Evolutionary conservation across 495 filamentous ascomycete species (phyloP), one percentile per base, ranked within the genome.

Genomic region (Penicillium lagena): DNA sequence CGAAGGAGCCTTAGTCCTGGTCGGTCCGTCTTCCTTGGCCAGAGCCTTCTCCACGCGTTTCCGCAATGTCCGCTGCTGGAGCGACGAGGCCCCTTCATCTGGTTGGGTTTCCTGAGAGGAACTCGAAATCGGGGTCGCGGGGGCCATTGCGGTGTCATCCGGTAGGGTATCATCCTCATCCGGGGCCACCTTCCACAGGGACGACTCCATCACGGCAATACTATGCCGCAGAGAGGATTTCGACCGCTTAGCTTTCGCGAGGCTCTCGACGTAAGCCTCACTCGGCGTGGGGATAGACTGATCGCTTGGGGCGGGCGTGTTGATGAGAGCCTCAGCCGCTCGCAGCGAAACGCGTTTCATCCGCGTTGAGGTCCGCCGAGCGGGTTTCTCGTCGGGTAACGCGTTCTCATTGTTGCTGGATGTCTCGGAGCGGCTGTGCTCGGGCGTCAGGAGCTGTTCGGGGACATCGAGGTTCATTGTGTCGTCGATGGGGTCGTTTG

Each of bases 371-470:
- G 60, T 61, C 29, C 63, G 63, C 40, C 65, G 65, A 36, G 55
- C 51, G 17, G 62, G 52, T 49, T 68, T 70, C 46, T 73, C 70
- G 14, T 73, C 69, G 12, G 51, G 49, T 15, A 55, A 66, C 57
- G 63, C 64, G 61, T 68, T 63, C 52, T 71, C 70, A 55, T 68
- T 68, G 51, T 71, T 73, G 58, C 70, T 73, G 4, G 70, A 73
- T 1, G 70, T 73, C 45, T 73, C 70, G n/a, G 70, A 73, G 43
- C 70, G 68, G 46, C 70, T 71, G 35, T 67, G 66, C 42, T 73
- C 70, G 31, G 70, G 70, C 4, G 70, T 73, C 14, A 73, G 57
- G 12, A 73, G 63, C 47, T 71, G 68, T 56, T 66, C 70, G 12
- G 70, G 56, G 31, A 69, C 60, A 41, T 72, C 68, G 35, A 72